Evolutionary conservation across 2,329 filamentous ascomycete species (phyloP), one percentile per base, ranked within the genome.

Genomic region (Hypoxylon sp.): DNA sequence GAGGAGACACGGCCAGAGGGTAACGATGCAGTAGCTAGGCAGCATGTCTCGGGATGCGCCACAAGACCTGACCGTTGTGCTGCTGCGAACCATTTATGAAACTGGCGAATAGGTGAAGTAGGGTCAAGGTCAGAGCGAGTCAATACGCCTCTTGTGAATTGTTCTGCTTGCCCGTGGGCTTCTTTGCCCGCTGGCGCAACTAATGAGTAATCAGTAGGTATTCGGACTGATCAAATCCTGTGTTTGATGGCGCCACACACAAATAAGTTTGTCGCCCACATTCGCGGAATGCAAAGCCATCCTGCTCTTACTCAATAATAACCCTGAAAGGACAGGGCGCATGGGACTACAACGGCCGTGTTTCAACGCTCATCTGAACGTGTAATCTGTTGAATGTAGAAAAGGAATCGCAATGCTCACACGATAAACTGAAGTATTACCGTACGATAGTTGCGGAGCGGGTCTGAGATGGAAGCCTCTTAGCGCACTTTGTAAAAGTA

Each of bases 41-140:
- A 94, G 76, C 94, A 94, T 0, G 96, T 93, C 81, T 99, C 96
- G 1, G 95, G 94, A 73, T 97, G 92, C 50, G 89, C 84, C 51
- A 94, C 87, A 26, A 73, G 67, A 44, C 69, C 70, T 17, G 76
- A 76, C 29, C 78, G 77, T 70, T 91, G 88, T 0, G 94, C 93
- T 67, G 90, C 86, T 11, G 87, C 85, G 86, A 97, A 99, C 96
- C 96, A 99, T 69, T 83, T 80, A 83, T 97, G 88, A 84, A 98
- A 99, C 83, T 98, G 96, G 33, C 85, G 84, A 64, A 95, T 88
- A 0, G 96, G 96, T 60, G 86, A 86, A 8, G 83, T 62, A 1
- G 85, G 76, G 74, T 88, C 80, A 17, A 97, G 88, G 76, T 93
- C 87, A 0, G 80, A 75, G 51, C 83, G 85, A 37, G 86, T 84